Base-by-base conservation (phyloP, 2,329 filamentous ascomycete genomes). In the Pseudogymnoascus sp. region DNA sequence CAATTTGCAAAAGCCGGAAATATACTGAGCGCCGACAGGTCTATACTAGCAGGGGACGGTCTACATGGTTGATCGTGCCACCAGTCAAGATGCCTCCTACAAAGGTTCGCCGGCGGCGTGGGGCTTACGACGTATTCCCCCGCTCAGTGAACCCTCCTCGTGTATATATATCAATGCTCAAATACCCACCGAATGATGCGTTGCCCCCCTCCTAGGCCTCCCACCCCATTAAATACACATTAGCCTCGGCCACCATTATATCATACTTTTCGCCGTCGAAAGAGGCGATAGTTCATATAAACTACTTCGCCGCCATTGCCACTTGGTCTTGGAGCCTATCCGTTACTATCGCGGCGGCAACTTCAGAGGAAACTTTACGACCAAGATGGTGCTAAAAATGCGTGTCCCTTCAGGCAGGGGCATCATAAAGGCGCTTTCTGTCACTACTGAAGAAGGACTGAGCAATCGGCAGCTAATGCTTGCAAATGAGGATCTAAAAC, bases 401-500 rank as follows among this genome's bases (percentile, higher is more conserved):
- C 47, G 28, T 33, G 28, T 53, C 28, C 47, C 47, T 11, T 53
- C 47, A 5, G 47, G 47, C 47, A 53, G 28, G 3, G 47, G 28
- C 5, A 11, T 53, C 33, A 14, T 53, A 18, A 53, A 53, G 28
- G 15, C 33, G 77, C 71, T 92, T 61, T 85, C 88, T 50, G 89
- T 94, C 62, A 81, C 88, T 61, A 77, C 82, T 60, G 91, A 96
- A 74, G 83, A 87, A 1, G 90, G 90, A 50, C 80, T 97, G 69
- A 89, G 86, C 6, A 86, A 82, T 60, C 82, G 86, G 14, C 90
- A 96, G 77, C 78, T 95, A 67, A 91, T 96, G 83, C 82, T 97
- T 71, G 89, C 85, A 66, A 96, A 96, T 73, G 76, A 90, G 72
- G 90, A 94, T 74, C 79, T 94, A 65, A 91, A 90, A 66, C 80